phyloP scores from a whole-genome alignment of 2,329 filamentous ascomycete species.

The Aspergillus carbonarius region DNA sequence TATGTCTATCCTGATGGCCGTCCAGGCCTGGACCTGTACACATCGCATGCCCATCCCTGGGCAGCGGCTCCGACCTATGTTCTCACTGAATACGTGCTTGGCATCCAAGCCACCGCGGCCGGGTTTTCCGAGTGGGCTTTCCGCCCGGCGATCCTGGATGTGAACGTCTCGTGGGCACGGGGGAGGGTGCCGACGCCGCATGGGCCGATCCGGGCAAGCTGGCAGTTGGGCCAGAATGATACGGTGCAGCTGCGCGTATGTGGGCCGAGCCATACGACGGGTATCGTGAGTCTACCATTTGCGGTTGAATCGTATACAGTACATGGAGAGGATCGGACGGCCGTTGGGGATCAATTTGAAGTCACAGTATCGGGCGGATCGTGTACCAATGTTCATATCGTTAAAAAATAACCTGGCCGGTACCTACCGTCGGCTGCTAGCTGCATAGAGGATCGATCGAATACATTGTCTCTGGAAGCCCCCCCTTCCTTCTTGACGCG shows the following conservation, averaged over 20 bases:
- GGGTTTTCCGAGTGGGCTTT: conserved; percentile 6
- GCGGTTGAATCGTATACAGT: not conserved
- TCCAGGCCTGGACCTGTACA: conserved; percentile 46
- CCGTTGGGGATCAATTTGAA: not conserved
- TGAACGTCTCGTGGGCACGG: not conserved
- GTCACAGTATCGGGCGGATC: not conserved
- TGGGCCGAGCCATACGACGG: not conserved
- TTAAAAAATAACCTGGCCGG: not conserved
- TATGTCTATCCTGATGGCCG: conserved; percentile 42
- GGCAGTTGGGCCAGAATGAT: not conserved
- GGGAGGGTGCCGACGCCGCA: conserved; percentile 6
- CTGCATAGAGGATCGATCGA: no score
- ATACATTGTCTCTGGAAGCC: no score
- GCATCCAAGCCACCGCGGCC: not conserved
- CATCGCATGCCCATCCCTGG: conserved; percentile 48
- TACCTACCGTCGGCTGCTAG: not conserved
- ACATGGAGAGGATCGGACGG: not conserved
- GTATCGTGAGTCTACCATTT: not conserved
- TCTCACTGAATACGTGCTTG: conserved; percentile 33
- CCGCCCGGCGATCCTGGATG: conserved; percentile 1
- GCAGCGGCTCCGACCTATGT: conserved; percentile 48
- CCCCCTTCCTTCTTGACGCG: no score
- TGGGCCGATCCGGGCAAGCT: conserved; percentile 3
- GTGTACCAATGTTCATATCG: not conserved
- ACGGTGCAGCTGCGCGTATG: not conserved